Evolutionary conservation across 164 flowering plant genomes (phyloP).

Genomic region (Magnolia officinalis): DNA sequence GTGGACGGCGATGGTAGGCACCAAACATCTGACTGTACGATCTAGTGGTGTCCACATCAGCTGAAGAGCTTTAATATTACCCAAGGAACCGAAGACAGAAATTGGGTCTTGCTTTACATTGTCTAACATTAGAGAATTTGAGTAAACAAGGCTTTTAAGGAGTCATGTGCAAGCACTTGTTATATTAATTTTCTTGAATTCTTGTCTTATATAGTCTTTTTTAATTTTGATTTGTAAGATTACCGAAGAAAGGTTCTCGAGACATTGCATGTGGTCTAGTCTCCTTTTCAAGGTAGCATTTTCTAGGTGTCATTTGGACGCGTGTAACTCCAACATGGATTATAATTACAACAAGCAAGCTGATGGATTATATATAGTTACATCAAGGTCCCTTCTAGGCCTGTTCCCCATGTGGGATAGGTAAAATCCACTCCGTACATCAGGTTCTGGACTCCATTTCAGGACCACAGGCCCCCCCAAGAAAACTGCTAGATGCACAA

Average conservation of each 20-base stretch:
- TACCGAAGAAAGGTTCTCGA: constrained; percentile 14
- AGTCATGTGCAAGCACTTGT: constrained; percentile 5
- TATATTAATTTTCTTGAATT: background rate
- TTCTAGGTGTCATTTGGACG: background rate
- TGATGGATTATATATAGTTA: no score
- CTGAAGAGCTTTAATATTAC: background rate
- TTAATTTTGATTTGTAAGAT: constrained; percentile 2
- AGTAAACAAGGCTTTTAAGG: background rate
- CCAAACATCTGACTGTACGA: background rate
- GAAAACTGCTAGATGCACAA: no score
- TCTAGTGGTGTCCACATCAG: constrained; percentile 2
- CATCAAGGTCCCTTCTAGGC: no score
- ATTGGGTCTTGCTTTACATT: constrained; percentile 1
- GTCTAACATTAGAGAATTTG: constrained; percentile 6
- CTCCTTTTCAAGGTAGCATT: background rate
- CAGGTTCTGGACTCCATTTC: no score
- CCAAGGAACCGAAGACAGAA: background rate
- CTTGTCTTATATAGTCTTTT: background rate
- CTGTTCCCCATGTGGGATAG: no score
- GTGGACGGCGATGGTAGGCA: background rate
- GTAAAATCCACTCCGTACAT: no score
- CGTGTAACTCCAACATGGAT: no score
- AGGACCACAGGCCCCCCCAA: no score
- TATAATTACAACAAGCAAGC: no score
- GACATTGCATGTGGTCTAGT: constrained; percentile 17